Base-by-base conservation (phyloP, 164 flowering plant species). In the Akebia trifoliata region DNA sequence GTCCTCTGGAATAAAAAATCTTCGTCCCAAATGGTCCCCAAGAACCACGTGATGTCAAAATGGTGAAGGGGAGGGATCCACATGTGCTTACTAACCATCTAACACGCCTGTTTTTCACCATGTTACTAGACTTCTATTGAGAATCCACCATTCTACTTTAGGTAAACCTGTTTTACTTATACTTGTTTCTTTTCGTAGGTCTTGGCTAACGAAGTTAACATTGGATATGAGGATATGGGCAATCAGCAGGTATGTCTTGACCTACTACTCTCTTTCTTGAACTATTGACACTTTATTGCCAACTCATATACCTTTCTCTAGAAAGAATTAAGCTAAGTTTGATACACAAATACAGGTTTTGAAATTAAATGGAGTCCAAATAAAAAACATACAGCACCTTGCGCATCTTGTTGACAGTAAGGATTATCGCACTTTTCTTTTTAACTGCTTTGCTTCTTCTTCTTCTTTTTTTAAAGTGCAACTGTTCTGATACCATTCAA, bases 181-280 rank as follows among this genome's bases (percentile, higher is more conserved):
- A 11, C 22, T 29, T 46, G 6, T 59, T 46, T 26, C n/a, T 12
- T 26, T 37, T 54, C 17, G 7, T 35, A 93, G 97, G 99, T 90
- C 38, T 68, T 93, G 56, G 99, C 97, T 55, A 84, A 84, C 74
- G 99, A 93, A 65, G 85, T 75, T 10, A 93, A 90, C 69, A 78
- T 90, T 45, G 97, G 99, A 24, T 90, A 90, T 34, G 98, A 93
- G 57, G 90, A 85, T 68, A 84, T 93, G 94, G 69, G 86, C 77
- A 87, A 87, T 65, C 94, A 83, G 69, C 98, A 92, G 89, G 98
- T 69, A 76, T 66, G 81, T 56, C 32, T 35, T 48, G 7, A 9
- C 28, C 22, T 8, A 12, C 44, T 32, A n/a, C 35, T 35, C 35
- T 30, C 15, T 18, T 4, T 14, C 25, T 12, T 55, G 17, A 24